These are phyloP conservation scores for Trichoderma hamatum DNA, from an alignment of 2,329 filamentous ascomycete species.

Conservation along the genomic window DNA sequence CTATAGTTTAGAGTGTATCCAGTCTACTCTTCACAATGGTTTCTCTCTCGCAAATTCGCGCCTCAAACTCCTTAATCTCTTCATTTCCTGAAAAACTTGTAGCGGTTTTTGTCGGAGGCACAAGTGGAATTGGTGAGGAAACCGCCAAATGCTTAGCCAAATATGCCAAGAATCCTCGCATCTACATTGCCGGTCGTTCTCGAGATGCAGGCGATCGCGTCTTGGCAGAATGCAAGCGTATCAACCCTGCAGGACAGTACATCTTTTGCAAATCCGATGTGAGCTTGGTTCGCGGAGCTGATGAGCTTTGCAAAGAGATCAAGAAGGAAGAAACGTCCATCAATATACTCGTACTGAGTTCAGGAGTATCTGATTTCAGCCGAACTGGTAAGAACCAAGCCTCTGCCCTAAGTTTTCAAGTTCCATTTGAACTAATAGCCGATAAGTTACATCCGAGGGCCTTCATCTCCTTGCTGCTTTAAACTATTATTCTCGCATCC, in stretches of 20 bases:
- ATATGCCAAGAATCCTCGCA: slow-evolving; percentile 41
- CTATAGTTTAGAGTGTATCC: neutral
- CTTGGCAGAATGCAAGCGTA: slow-evolving; percentile 44
- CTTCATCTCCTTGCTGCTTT: slow-evolving; percentile 53
- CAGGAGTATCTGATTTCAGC: slow-evolving; percentile 35
- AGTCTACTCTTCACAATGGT: neutral
- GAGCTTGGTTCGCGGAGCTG: slow-evolving; percentile 42
- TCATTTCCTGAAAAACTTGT: slow-evolving; percentile 35
- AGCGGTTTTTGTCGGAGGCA: slow-evolving; percentile 57
- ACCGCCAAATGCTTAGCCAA: slow-evolving; percentile 51
- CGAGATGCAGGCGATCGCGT: slow-evolving; percentile 43
- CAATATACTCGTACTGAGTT: slow-evolving; percentile 48
- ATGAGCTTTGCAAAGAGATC: slow-evolving; percentile 54
- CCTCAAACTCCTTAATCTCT: neutral
- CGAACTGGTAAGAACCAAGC: neutral
- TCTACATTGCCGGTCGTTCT: slow-evolving; percentile 57
- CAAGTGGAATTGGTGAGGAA: slow-evolving; percentile 56
- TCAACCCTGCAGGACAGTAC: slow-evolving; percentile 50
- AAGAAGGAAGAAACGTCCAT: slow-evolving; percentile 27
- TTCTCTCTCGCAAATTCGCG: neutral
- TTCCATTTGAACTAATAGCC: neutral
- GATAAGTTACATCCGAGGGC: slow-evolving; percentile 50
- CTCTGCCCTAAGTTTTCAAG: neutral
- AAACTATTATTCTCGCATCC: slow-evolving; percentile 6
- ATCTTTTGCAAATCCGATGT: slow-evolving; percentile 55